A percentile compares a stretch with the other conserved stretches of the same genome.
Conservation (phyloP, 2,329 filamentous ascomycete species). For the Penicillium sp. region DNA sequence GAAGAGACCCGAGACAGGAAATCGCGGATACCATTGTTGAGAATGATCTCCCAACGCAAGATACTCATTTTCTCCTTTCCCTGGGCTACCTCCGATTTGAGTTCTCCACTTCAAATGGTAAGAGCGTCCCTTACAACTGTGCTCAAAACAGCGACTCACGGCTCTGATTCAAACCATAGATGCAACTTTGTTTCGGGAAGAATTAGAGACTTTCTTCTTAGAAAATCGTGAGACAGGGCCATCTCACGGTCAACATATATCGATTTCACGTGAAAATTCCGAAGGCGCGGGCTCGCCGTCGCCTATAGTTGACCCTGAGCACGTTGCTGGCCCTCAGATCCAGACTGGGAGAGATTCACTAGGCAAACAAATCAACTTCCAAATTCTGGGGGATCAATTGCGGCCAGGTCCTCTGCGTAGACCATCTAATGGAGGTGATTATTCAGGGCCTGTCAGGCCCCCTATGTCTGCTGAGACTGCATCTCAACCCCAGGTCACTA, state of each 20-base stretch:
- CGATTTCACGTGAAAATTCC: constrained; percentile 1
- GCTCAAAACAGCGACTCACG: not conserved
- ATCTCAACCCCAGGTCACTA: not conserved
- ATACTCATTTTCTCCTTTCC: not conserved
- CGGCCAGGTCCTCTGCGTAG: not conserved
- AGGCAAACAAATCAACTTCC: not conserved
- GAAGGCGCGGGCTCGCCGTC: not conserved
- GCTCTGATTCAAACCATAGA: not conserved
- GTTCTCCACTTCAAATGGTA: not conserved
- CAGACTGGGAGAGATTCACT: not conserved
- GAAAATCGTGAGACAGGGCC: not conserved
- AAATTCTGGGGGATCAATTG: not conserved
- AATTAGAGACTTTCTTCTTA: not conserved
- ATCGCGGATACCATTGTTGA: not conserved
- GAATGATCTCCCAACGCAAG: not conserved
- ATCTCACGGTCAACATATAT: not conserved
- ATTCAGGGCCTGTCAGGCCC: not conserved
- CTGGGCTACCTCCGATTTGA: not conserved
- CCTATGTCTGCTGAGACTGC: not conserved
- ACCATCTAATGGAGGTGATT: not conserved
- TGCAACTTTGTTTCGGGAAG: not conserved
- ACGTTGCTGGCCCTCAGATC: not conserved
- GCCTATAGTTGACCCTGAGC: not conserved
- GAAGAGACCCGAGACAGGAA: not conserved
- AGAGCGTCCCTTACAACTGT: not conserved